Base-by-base conservation (phyloP, 164 flowering plant species). In the Vitis amurensis region DNA sequence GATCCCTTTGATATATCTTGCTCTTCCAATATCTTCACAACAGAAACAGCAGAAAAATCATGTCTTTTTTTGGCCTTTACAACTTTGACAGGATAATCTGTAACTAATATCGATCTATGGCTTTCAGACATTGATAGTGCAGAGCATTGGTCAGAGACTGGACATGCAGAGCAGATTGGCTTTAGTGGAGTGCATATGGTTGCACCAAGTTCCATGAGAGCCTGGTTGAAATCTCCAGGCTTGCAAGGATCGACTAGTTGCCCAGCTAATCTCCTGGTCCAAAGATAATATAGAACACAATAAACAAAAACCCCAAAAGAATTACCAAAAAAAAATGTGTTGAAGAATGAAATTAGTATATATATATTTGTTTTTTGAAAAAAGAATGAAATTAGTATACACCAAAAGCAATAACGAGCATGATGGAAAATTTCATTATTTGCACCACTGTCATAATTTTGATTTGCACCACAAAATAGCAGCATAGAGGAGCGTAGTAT, bases 191-290 rank as follows among this genome's bases (percentile, higher is more conserved):
- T 89, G 88, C 99, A 95, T 57, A 91, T 6, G 14, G 90, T 87
- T 31, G 98, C 87, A 59, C 99, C 98, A 58, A 92, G 96, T 81
- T 95, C 99, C 99, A 92, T 92, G 15, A 92, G 84, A 74, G 97
- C 91, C 77, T 95, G 98, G 77, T 95, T 95, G 79, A 95, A 91
- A 80, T 95, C 99, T 73, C 99, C 99, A 72, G 99, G 98, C 66
- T 86, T 85, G 59, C 48, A 53, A 71, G 86, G 88, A 81, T 95
- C 99, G 77, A 95, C 99, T 70, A 95, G 78, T 79, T 91, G 94
- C 64, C 86, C 91, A 47, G 99, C 91, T 64, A 92, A 76, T 71
- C 82, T 88, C 99, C 99, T 95, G 63, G 52, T 16, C 27, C 58
- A 57, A 64, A 63, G 19, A 11, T 29, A 53, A 52, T 61, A 14